Base-by-base conservation (phyloP, 23 red algal genomes). In the Gracilaria caudata region DNA sequence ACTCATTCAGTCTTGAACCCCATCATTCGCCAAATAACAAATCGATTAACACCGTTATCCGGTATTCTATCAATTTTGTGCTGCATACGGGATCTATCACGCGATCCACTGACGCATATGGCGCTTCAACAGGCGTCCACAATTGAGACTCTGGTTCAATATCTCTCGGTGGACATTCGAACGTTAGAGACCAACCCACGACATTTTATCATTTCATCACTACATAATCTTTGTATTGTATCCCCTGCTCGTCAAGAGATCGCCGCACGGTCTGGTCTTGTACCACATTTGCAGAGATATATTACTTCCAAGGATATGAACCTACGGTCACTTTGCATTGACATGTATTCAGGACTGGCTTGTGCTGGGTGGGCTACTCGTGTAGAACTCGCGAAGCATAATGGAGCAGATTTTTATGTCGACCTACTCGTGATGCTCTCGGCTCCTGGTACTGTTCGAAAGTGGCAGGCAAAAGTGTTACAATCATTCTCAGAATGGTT, bases 151-250 rank as follows among this genome's bases (percentile, higher is more conserved):
- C 70, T 98, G 37, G 95, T 94, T 33, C 77, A 83, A 38, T 86
- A 88, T 73, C 83, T 98, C 36, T 86, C 80, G 7, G 64, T 70
- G 39, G 75, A 57, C 53, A 58, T 49, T 53, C 46, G 28, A 21
- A 80, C 60, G 30, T 47, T 29, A 11, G 75, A 75, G 29, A 86
- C 86, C 74, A 86, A 86, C 20, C 61, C 78, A 41, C 68, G 87
- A 37, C 87, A 82, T 26, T 86, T 86, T 51, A 86, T 98, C 74
- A 94, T 98, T 49, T 90, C 86, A 16, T 91, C 90, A 23, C 74
- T 98, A 12, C 89, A 86, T 57, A 91, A 94, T 73, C 65, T 98
- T 60, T 98, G 90, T 23, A 81, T 91, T 56, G 95, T 94, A 32
- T 91, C 91, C n/a, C 68, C 82, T 17, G 76, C 68, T 25, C 90